Conservation (phyloP, 139 green algal genomes). For the Coelastrella sp. region DNA sequence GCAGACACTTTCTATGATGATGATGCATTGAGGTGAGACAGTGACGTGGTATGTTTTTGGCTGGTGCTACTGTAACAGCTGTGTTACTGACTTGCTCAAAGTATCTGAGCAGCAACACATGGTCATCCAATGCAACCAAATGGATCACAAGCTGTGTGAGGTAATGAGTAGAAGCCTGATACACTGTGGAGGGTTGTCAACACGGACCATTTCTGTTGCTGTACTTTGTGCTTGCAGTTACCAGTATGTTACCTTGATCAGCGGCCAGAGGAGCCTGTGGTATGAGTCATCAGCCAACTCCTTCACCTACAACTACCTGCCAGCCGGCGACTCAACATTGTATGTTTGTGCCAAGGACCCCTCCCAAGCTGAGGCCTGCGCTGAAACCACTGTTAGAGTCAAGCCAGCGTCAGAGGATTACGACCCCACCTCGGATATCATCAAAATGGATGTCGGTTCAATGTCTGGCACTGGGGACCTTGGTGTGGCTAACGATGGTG, state of each 20-base stretch:
- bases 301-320: not conserved
- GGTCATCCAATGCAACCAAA: too few species aligned
- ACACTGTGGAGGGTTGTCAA: too few species aligned
- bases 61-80: too few species aligned
- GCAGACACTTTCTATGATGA: not conserved
- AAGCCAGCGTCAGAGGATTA: not conserved
- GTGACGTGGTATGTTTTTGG: not conserved
- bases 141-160: too few species aligned
- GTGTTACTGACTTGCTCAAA: too few species aligned
- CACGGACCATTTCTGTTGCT: too few species aligned
- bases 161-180: too few species aligned
- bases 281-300: not conserved
- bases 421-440: not conserved
- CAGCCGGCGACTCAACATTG: not conserved
- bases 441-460: not conserved
- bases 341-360: not conserved
- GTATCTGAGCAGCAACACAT: too few species aligned
- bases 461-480: not conserved
- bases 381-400: not conserved
- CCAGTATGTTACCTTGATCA: too few species aligned
- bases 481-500: not conserved
- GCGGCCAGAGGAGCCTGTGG: not conserved
- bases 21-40: not conserved
- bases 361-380: not conserved
- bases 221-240: not conserved